phyloP scores from a whole-genome alignment of 768 basidiomycete species.

The Flagelloscypha sp. region DNA sequence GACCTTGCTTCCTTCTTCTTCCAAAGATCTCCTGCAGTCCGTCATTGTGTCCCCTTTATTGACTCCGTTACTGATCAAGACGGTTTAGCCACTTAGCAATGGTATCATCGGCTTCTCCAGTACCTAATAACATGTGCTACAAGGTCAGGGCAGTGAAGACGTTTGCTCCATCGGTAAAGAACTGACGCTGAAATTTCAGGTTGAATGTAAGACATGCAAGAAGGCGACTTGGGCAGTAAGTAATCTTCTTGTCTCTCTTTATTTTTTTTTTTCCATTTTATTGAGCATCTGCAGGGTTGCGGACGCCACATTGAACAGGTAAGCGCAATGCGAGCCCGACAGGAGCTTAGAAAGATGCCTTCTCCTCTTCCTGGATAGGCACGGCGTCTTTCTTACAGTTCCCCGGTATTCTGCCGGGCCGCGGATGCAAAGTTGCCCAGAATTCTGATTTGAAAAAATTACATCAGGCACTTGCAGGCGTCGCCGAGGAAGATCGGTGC shows the following conservation, averaged over 20 bases:
- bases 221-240: conserved; percentile 69
- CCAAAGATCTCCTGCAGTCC: no score
- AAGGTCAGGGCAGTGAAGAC: no score
- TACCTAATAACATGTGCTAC: no score
- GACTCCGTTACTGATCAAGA: no score
- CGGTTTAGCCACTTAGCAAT: no score
- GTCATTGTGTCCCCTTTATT: no score
- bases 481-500: conserved; percentile 42
- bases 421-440: neutral
- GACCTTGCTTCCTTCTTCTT: no score
- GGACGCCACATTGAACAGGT: conserved; percentile 59
- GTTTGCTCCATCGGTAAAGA: no score
- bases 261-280: conserved; percentile 8
- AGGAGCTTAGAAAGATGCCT: neutral
- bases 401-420: neutral
- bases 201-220: conserved; percentile 52
- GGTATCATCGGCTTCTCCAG: no score
- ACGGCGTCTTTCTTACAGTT: neutral
- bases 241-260: conserved; percentile 14
- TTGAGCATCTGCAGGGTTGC: conserved; percentile 49
- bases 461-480: conserved; percentile 36
- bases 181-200: no score
- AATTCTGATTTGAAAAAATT: conserved; percentile 7
- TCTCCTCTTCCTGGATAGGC: conserved; percentile 6
- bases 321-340: conserved; percentile 19